Evolutionary conservation across 2,329 filamentous ascomycete genomes (phyloP).

Genomic region (Alternaria sp.): DNA sequence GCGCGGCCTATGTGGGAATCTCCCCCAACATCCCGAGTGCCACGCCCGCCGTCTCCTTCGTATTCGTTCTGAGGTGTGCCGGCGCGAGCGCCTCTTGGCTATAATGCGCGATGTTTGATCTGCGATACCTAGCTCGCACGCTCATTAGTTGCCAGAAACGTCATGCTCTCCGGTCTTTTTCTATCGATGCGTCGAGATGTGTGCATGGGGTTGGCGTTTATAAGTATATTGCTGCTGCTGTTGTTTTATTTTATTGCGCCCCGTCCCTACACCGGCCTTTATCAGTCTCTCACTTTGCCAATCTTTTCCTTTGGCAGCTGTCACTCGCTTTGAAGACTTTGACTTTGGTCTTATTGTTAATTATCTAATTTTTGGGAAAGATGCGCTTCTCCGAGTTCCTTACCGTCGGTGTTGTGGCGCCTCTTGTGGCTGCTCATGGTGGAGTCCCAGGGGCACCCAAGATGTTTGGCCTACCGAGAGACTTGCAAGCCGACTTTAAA

Average conservation of each 20-base stretch:
- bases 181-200: neutral
- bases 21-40: neutral
- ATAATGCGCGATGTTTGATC: neutral
- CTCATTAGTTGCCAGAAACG: constrained; percentile 13
- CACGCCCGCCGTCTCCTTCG: constrained; percentile 1
- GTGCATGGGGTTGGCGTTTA: neutral
- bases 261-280: neutral
- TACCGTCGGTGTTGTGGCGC: constrained; percentile 35
- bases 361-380: neutral
- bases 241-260: neutral
- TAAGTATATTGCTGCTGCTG: constrained; percentile 2
- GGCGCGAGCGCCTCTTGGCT: constrained; percentile 3
- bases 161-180: constrained; percentile 5
- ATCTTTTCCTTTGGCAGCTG: neutral
- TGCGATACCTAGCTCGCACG: constrained; percentile 4
- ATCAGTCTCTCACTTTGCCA: constrained; percentile 8
- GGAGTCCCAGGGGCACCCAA: constrained; percentile 39
- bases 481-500: constrained; percentile 31
- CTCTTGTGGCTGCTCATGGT: constrained; percentile 43
- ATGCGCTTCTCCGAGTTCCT: constrained; percentile 44
- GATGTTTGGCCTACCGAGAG: constrained; percentile 42
- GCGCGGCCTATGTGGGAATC: neutral
- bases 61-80: constrained; percentile 5
- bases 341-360: neutral
- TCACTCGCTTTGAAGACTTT: neutral